Conservation (phyloP, 345 rosid genomes). For the Populus nigra region DNA sequence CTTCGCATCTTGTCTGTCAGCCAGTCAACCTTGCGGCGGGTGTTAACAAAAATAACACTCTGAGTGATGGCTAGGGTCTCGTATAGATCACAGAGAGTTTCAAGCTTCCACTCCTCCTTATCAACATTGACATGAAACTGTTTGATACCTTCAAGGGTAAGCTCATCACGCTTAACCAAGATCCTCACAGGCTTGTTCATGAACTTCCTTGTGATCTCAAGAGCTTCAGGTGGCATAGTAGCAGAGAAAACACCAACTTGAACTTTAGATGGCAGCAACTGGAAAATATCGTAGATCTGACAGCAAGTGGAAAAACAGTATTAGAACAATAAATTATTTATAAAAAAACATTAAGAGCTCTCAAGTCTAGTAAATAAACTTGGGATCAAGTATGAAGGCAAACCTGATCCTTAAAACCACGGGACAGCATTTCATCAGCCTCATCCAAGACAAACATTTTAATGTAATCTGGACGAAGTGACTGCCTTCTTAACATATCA, state of each 20-base stretch:
- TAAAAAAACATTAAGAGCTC: not conserved
- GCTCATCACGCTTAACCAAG: constrained; percentile 36
- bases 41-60: constrained; percentile 34
- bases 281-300: constrained; percentile 33
- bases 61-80: constrained; percentile 35
- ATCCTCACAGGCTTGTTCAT: constrained; percentile 39
- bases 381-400: not conserved
- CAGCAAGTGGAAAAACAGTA: not conserved
- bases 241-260: constrained; percentile 34
- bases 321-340: not conserved
- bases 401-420: constrained; percentile 95
- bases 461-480: constrained; percentile 73
- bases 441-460: constrained; percentile 90
- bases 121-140: constrained; percentile 31
- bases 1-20: constrained; percentile 34
- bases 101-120: constrained; percentile 31
- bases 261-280: constrained; percentile 31
- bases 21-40: constrained; percentile 36
- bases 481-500: constrained; percentile 88
- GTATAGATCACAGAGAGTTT: constrained; percentile 29
- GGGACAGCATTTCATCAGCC: constrained; percentile 97
- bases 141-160: constrained; percentile 34
- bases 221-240: constrained; percentile 36
- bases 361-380: not conserved
- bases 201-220: constrained; percentile 33